Evolutionary conservation across 139 green algal species (phyloP), one percentile per base, ranked within the genome.

Genomic region (Chlamydomonas sp.): DNA sequence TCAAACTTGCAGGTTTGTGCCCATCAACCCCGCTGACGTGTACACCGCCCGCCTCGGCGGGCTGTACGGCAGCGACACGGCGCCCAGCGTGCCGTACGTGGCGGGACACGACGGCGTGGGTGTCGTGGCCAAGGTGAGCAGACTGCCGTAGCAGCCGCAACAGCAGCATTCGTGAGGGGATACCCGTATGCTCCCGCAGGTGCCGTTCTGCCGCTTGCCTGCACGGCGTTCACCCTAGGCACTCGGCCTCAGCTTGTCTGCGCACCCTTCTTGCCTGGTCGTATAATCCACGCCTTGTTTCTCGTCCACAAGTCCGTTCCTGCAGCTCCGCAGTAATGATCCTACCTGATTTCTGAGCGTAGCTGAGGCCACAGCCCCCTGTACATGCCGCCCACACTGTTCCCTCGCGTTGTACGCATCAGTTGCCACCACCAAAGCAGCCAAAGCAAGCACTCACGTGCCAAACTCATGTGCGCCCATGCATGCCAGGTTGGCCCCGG

Each of bases 21-120:
- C 96, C 31, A 92, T 98, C 77, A 97, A 93, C 83, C 89, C 91
- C n/a, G 91, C 91, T n/a, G 88, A 99, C 91, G 57, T 97, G 4
- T 97, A 97, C 92, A 93, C 87, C 5, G 86, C 90, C 2, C 85
- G 90, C 0, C 88, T 94, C 69, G 95, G 96, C 10, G 96, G 94
- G 1, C 15, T 96, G 80, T 97, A 98, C 86, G 93, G 94, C 67
- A 61, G 71, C 0, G 80, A 94, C 0, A 60, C n/a, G n/a, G 77
- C 77, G 9, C 85, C 85, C n/a, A 78, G 80, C 61, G 20, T 89
- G 85, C 85, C 85, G 31, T 89, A 75, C 91, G 87, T 94, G 79
- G 87, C 90, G 8, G 96, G 95, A 0, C 93, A 97, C 88, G 95
- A 97, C 85, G 87, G 80, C 9, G 83, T 93, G 74, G 96, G 92